phyloP scores from a whole-genome alignment of 768 basidiomycete species.

The Mycena leptocephala region DNA sequence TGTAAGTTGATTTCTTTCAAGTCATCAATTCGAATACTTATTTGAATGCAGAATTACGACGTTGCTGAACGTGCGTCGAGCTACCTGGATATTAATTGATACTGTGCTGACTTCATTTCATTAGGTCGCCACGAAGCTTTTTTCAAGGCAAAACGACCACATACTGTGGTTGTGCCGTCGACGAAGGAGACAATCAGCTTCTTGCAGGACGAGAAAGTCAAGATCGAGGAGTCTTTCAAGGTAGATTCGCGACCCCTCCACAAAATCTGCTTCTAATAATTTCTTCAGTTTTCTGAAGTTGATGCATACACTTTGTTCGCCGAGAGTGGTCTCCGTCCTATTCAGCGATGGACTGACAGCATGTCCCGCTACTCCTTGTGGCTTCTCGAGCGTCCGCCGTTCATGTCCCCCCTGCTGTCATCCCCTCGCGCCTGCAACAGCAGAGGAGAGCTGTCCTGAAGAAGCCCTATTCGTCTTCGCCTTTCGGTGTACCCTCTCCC shows the following conservation, averaged over 20 bases:
- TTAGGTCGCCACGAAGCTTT: constrained; percentile 91
- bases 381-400: constrained; percentile 91
- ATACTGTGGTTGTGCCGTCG: constrained; percentile 69
- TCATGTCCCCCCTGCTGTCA: constrained; percentile 78
- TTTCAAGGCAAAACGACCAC: constrained; percentile 77
- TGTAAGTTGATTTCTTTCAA: constrained; percentile 51
- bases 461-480: constrained; percentile 50
- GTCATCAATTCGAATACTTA: background rate
- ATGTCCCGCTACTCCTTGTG: constrained; percentile 85
- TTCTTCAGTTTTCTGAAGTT: constrained; percentile 79
- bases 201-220: constrained; percentile 80
- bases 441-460: constrained; percentile 39
- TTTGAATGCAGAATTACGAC: constrained; percentile 37
- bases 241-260: constrained; percentile 54
- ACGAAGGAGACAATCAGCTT: constrained; percentile 67
- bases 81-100: background rate
- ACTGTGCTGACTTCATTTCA: constrained; percentile 13
- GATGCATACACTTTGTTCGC: constrained; percentile 83
- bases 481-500: constrained; percentile 80
- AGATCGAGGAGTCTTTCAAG: constrained; percentile 93
- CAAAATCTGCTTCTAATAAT: background rate
- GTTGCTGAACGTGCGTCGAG: constrained; percentile 7
- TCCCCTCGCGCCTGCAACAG: constrained; percentile 50
- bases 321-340: constrained; percentile 82
- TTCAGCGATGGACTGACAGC: constrained; percentile 90